Evolutionary conservation across 2,329 filamentous ascomycete species (phyloP).

Genomic region (Penicillium hesseltinei): DNA sequence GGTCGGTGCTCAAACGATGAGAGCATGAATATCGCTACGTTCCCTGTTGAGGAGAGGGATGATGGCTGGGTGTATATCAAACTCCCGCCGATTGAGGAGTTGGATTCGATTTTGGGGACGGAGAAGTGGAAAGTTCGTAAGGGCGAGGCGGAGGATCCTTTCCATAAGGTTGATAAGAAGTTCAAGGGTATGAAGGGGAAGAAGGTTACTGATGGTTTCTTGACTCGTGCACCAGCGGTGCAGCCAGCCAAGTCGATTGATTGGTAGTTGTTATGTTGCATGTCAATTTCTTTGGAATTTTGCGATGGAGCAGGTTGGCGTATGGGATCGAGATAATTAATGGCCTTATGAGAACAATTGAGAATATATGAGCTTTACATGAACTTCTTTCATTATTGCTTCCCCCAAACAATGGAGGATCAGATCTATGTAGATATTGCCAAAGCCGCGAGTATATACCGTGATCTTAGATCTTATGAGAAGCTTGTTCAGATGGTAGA

Average conservation of each 20-base stretch:
- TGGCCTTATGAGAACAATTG: neutral
- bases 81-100: slow-evolving; percentile 74
- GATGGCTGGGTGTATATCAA: slow-evolving; percentile 79
- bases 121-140: slow-evolving; percentile 74
- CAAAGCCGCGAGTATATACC: slow-evolving; percentile 19
- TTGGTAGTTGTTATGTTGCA: slow-evolving; percentile 25
- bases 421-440: slow-evolving; percentile 15
- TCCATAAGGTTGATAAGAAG: slow-evolving; percentile 56
- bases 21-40: slow-evolving; percentile 76
- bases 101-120: slow-evolving; percentile 77
- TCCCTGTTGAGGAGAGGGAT: slow-evolving; percentile 69
- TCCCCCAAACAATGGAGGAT: slow-evolving; percentile 12
- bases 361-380: neutral
- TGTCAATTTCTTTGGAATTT: neutral
- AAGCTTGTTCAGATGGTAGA: slow-evolving; percentile 12
- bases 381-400: neutral
- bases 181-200: slow-evolving; percentile 56
- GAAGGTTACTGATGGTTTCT: slow-evolving; percentile 39
- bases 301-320: neutral
- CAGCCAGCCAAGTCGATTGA: slow-evolving; percentile 33
- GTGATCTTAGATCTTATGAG: slow-evolving; percentile 11
- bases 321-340: neutral
- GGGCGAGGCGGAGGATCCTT: slow-evolving; percentile 61
- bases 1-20: slow-evolving; percentile 75
- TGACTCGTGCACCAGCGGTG: slow-evolving; percentile 9